Percentiles rank a stretch among this genome's conserved stretches.
These are phyloP conservation scores for Scutellaria barbata DNA, from an alignment of 257 asterid genomes.

Conservation along the genomic window DNA sequence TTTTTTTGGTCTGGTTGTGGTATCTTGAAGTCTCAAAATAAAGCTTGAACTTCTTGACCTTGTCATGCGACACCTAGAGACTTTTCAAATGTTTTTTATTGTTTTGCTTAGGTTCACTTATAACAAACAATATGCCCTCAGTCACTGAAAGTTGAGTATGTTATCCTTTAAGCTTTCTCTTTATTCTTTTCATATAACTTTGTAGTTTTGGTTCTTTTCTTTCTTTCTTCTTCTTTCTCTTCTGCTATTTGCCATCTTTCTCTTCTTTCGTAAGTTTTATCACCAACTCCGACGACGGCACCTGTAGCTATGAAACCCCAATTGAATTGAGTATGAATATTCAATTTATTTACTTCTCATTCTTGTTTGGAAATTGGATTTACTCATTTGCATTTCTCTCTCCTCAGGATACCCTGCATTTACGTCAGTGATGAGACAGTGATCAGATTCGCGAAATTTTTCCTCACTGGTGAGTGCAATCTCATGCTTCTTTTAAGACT, in stretches of 20 bases:
- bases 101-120: neutral
- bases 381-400: neutral
- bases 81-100: neutral
- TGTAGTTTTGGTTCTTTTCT: too few relatives aligned
- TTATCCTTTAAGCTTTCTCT: too few relatives aligned
- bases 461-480: conserved; percentile 63
- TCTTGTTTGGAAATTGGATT: conserved; percentile 3
- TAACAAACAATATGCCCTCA: conserved; percentile 13
- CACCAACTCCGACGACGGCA: conserved; percentile 50
- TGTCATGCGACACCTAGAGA: neutral
- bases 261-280: too few relatives aligned
- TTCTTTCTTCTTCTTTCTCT: too few relatives aligned
- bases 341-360: neutral
- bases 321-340: conserved; percentile 79
- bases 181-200: too few relatives aligned
- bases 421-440: conserved; percentile 80
- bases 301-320: conserved; percentile 55
- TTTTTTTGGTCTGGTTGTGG: neutral
- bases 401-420: conserved; percentile 68
- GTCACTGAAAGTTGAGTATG: neutral
- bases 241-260: too few relatives aligned
- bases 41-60: neutral
- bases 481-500: neutral
- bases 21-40: neutral
- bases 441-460: too few relatives aligned